Evolutionary conservation across 228 moss, liverwort and hornwort genomes (phyloP), one percentile per base, ranked within the genome.

Genomic region (Sphagnum fallax): DNA sequence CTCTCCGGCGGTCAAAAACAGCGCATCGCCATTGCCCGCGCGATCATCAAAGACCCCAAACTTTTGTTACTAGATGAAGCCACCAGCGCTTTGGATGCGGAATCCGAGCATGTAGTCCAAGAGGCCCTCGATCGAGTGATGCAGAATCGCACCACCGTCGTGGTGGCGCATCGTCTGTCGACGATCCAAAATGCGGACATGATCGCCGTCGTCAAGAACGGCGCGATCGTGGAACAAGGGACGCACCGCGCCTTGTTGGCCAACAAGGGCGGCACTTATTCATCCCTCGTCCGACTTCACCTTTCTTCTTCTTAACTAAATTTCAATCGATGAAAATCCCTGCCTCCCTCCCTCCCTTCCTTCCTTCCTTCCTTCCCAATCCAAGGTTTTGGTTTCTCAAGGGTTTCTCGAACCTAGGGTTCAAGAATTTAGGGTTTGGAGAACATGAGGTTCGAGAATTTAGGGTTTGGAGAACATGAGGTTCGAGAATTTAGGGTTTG

Each of bases 1-100:
- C 67, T 68, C 32, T 68, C 57, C 12, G 32, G 48, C 12, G 52
- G 67, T 12, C 67, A 68, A 52, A 68, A 53, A 52, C 53, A 53
- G 57, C 51, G 52, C 5, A 48, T 68, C n/a, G 57, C 53, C 10
- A 68, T 68, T 48, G 67, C 67, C 4, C 18, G 65, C 13, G 65
- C 65, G 47, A 49, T 65, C 47, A 47, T 65, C 10, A 65, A 65
- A 14, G 13, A 49, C 49, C 65, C 65, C 50, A 65, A 14, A 13
- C 5, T 65, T 13, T 49, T 65, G 47, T 49, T 65, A 10, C 65
- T 65, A 6, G 65, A 65, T 65, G 65, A 65, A 65, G 47, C 65
- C 6, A 65, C 65, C 5, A 49, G 47, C 5, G 65, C 65, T 48
- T 49, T 65, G 14, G 65, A 65, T 65, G 47, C 65, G 14, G 65